Evolutionary conservation across 768 basidiomycete genomes (phyloP).

Genomic region (Tulasnella sp.): DNA sequence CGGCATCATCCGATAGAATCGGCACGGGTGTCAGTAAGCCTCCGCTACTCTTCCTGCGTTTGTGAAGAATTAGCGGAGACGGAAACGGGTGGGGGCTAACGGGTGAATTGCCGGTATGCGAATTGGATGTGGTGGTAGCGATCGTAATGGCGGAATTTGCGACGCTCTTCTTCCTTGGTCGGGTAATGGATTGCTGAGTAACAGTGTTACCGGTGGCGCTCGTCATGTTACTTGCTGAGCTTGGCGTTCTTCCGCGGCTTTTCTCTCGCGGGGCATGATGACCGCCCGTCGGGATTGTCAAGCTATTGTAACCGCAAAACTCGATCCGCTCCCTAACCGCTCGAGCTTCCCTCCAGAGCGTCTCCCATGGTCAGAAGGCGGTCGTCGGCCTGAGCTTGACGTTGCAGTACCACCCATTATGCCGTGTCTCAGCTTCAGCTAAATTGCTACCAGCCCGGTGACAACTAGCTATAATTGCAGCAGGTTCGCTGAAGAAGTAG

Average conservation of each 20-base stretch:
- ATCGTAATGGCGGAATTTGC: conserved; percentile 5
- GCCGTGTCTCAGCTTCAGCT: neutral
- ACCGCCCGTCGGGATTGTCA: neutral
- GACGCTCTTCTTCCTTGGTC: neutral
- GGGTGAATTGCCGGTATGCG: neutral
- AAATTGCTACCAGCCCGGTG: too few relatives aligned
- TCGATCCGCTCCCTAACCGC: conserved; percentile 9
- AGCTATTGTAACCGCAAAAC: neutral
- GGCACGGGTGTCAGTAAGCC: neutral
- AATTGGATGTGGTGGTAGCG: neutral
- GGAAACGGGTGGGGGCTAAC: conserved; percentile 19
- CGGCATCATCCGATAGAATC: conserved; percentile 20
- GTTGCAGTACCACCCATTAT: conserved; percentile 4
- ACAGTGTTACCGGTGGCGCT: conserved; percentile 14
- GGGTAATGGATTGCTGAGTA: conserved; percentile 12
- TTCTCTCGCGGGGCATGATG: neutral
- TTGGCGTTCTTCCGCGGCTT: conserved; percentile 10
- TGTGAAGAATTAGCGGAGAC: neutral
- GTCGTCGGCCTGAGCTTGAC: neutral
- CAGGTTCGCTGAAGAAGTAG: conserved; percentile 5
- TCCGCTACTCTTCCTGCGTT: conserved; percentile 18
- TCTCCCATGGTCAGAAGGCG: neutral
- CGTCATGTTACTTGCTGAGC: neutral
- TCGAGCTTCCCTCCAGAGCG: neutral
- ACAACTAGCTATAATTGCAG: neutral